Evolutionary conservation across 257 asterid species (phyloP).

Genomic region (Marsdenia floribunda): DNA sequence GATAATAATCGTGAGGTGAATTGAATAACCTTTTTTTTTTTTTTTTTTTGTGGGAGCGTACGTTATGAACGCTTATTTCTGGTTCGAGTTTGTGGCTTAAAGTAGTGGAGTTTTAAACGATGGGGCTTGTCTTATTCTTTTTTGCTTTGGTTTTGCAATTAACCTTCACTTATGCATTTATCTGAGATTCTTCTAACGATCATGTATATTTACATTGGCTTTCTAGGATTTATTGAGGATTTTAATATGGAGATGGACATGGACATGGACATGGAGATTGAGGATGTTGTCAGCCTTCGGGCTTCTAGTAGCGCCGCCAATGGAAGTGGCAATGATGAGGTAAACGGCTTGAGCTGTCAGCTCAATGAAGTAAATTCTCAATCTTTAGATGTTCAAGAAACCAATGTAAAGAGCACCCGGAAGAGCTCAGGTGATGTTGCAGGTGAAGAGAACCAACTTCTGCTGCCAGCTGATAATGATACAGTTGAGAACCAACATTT

Average conservation of each 20-base stretch:
- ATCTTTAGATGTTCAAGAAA: conserved; percentile 29
- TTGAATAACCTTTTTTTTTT: neutral
- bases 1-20: neutral
- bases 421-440: conserved; percentile 24
- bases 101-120: neutral
- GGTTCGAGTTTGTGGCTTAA: neutral
- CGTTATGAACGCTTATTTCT: neutral
- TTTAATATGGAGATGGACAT: too few relatives aligned
- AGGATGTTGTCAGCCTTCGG: conserved; percentile 43
- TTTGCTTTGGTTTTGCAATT: neutral
- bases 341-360: conserved; percentile 26
- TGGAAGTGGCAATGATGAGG: conserved; percentile 33
- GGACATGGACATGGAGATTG: conserved; percentile 45
- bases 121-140: neutral
- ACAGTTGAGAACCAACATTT: conserved; percentile 23
- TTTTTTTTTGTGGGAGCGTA: neutral
- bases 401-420: conserved; percentile 27
- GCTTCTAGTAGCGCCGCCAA: conserved; percentile 40
- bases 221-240: conserved; percentile 3
- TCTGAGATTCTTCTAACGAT: neutral
- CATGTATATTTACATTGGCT: neutral
- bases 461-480: conserved; percentile 30
- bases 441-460: conserved; percentile 35
- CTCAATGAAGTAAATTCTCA: conserved; percentile 25
- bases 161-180: neutral